Percentiles rank a stretch among this genome's conserved stretches.
These are phyloP conservation scores for Candida dubliniensis DNA, from an alignment of 1,139 yeast species.

Conservation along the genomic window DNA sequence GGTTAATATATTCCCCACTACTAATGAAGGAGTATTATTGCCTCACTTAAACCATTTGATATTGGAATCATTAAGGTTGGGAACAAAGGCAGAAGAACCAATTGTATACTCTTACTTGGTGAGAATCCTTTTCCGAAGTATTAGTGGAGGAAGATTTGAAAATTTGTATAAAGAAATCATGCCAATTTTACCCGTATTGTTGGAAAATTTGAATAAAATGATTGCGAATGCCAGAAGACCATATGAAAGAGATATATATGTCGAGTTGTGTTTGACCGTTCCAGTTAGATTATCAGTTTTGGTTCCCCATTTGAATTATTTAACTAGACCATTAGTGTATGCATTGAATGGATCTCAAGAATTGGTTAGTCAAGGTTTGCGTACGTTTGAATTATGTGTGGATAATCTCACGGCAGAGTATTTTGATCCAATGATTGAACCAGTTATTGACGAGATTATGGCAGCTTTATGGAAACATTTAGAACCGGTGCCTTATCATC, in stretches of 20 bases:
- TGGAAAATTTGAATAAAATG: conserved; percentile 83
- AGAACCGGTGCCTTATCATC: conserved; percentile 89
- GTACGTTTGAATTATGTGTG: conserved; percentile 94
- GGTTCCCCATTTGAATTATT: conserved; percentile 85
- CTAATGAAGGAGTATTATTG: conserved; percentile 81
- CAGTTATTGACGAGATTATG: conserved; percentile 92
- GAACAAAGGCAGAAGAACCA: conserved; percentile 92
- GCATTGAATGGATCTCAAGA: conserved; percentile 93
- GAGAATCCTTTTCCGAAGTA: conserved; percentile 86
- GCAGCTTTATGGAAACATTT: conserved; percentile 89
- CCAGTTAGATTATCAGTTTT: conserved; percentile 91
- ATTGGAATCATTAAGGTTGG: conserved; percentile 71
- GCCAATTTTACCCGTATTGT: conserved; percentile 82
- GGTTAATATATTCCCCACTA: conserved; percentile 83
- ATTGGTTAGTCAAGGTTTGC: conserved; percentile 86
- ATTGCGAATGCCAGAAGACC: conserved; percentile 82
- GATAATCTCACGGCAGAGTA: conserved; percentile 95
- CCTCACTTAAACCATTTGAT: conserved; percentile 87
- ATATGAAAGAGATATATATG: conserved; percentile 89
- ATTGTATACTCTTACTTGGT: conserved; percentile 85
- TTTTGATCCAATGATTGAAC: conserved; percentile 95
- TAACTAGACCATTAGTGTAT: conserved; percentile 87
- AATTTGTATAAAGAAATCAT: conserved; percentile 86
- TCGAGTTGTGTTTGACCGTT: conserved; percentile 89
- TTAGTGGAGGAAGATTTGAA: conserved; percentile 96